Evolutionary conservation across 2,329 filamentous ascomycete species (phyloP).

Genomic region (Colletotrichum cereale): DNA sequence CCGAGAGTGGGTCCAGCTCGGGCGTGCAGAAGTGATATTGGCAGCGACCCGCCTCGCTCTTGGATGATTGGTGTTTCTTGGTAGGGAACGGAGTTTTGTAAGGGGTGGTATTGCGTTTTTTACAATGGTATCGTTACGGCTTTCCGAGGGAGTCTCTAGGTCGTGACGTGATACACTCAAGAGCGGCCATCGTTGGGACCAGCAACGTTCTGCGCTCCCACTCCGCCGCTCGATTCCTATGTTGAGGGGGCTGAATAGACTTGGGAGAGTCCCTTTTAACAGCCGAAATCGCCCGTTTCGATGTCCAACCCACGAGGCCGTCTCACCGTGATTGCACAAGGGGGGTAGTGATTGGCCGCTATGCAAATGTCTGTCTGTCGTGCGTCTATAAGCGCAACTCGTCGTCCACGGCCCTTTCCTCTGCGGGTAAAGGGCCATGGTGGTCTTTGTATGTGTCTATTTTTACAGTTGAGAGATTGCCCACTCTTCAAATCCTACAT

Average conservation of each 20-base stretch:
- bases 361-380: constrained; percentile 12
- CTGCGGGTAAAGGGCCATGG: background rate
- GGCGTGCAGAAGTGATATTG: constrained; percentile 50
- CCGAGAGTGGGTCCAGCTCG: constrained; percentile 51
- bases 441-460: background rate
- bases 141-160: constrained; percentile 27
- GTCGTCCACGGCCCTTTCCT: background rate
- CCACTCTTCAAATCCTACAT: background rate
- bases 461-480: constrained; percentile 17
- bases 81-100: constrained; percentile 43
- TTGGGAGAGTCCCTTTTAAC: constrained; percentile 13
- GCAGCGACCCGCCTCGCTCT: background rate
- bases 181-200: constrained; percentile 33
- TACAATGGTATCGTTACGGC: constrained; percentile 26
- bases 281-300: constrained; percentile 3
- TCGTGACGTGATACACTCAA: constrained; percentile 9
- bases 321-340: background rate
- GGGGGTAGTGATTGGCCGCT: constrained; percentile 3
- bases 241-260: constrained; percentile 24
- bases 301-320: background rate
- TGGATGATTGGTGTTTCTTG: constrained; percentile 11
- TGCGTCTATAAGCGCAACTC: constrained; percentile 12
- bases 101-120: constrained; percentile 38
- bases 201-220: constrained; percentile 29
- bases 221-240: background rate